Evolutionary conservation across 164 flowering plant species (phyloP).

Genomic region (Vitis rotundifolia): DNA sequence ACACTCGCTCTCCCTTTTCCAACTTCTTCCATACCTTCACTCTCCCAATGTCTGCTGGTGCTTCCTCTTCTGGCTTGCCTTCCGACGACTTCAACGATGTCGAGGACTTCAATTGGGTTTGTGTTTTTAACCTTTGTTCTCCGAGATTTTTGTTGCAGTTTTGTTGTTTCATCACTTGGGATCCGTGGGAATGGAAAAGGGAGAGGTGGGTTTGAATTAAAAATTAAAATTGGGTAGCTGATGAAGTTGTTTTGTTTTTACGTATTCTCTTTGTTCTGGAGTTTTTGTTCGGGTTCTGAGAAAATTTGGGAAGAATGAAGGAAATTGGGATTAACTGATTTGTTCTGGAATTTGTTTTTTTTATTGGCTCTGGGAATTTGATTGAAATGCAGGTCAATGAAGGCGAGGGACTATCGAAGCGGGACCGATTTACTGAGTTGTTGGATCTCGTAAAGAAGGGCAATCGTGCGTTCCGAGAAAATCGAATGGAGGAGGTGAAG

Average conservation of each 20-base stretch:
- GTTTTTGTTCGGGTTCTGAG: no score
- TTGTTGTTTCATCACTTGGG: constrained; percentile 7
- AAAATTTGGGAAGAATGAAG: no score
- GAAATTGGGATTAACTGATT: neutral
- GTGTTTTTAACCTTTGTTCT: neutral
- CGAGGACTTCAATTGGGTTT: constrained; percentile 62
- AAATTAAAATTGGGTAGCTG: no score
- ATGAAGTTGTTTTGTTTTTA: no score
- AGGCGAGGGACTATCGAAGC: constrained; percentile 37
- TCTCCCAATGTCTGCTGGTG: constrained; percentile 9
- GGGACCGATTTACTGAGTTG: constrained; percentile 53
- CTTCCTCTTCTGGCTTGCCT: constrained; percentile 9
- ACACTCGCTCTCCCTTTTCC: neutral
- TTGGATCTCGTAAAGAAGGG: constrained; percentile 61
- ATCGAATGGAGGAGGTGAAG: constrained; percentile 49
- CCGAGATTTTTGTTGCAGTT: neutral
- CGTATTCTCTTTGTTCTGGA: no score
- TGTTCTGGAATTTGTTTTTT: neutral
- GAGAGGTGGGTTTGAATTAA: no score
- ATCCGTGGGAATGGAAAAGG: neutral
- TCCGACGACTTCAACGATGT: constrained; percentile 52
- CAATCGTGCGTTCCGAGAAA: constrained; percentile 63
- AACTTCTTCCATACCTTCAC: neutral
- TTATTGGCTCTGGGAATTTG: constrained; percentile 1
- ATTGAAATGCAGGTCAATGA: constrained; percentile 52